Conservation (phyloP, 805 yeast species). For the Hanseniaspora mollemarum region DNA sequence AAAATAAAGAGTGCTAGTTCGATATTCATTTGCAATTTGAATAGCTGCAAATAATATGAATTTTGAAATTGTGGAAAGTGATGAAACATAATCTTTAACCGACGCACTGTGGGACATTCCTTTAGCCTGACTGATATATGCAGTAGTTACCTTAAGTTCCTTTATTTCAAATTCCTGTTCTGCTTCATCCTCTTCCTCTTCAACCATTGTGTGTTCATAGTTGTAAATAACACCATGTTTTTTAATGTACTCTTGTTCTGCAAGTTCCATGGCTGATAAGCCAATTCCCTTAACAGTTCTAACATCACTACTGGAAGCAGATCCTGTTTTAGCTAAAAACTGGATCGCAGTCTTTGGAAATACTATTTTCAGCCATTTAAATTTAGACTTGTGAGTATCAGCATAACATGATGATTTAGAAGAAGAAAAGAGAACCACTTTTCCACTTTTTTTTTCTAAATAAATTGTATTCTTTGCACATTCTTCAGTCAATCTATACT, state of each 20-base stretch:
- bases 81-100: conserved; percentile 42
- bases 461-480: conserved; percentile 29
- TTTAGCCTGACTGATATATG: conserved; percentile 67
- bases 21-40: conserved; percentile 52
- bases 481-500: conserved; percentile 48
- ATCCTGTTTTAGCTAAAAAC: conserved; percentile 86
- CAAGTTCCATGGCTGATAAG: conserved; percentile 78
- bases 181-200: conserved; percentile 13
- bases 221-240: conserved; percentile 25
- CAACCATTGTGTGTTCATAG: conserved; percentile 19
- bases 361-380: conserved; percentile 28
- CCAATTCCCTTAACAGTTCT: conserved; percentile 82
- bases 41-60: conserved; percentile 60
- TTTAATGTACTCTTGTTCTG: conserved; percentile 49
- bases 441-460: conserved; percentile 31
- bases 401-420: conserved; percentile 18
- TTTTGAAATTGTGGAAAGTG: conserved; percentile 59
- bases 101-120: conserved; percentile 72
- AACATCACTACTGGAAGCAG: conserved; percentile 96
- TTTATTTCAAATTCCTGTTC: conserved; percentile 32
- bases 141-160: conserved; percentile 45
- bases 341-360: conserved; percentile 66
- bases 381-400: conserved; percentile 15
- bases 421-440: conserved; percentile 26
- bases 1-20: conserved; percentile 55